phyloP scores from a whole-genome alignment of 108 stramenopile species.

The Bacterosira constricta region DNA sequence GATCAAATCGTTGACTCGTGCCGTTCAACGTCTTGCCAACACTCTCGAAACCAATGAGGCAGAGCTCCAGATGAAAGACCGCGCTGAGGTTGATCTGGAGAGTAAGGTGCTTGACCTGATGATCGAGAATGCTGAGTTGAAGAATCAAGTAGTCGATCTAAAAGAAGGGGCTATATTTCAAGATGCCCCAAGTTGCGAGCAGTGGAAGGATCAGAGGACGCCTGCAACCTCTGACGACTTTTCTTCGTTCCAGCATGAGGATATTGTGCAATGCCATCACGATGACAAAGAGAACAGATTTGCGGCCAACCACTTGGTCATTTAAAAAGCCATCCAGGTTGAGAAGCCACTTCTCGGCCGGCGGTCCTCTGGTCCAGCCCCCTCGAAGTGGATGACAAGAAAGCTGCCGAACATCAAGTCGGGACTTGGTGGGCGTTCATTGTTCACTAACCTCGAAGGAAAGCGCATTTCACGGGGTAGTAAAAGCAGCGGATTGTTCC shows the following conservation, averaged over 20 bases:
- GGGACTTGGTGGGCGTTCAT: background rate
- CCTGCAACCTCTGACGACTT: background rate
- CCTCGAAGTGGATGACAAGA: too few species aligned
- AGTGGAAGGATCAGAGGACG: background rate
- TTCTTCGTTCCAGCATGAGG: too few species aligned
- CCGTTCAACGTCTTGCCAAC: conserved; percentile 16
- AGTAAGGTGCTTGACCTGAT: conserved; percentile 1
- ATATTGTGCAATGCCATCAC: too few species aligned
- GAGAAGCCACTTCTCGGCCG: background rate
- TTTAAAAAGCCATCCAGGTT: background rate
- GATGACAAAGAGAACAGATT: background rate
- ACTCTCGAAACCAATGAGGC: conserved; percentile 20
- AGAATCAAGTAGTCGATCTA: background rate
- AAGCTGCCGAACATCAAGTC: background rate
- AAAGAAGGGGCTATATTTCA: background rate
- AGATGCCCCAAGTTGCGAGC: background rate
- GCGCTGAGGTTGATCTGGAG: conserved; percentile 11
- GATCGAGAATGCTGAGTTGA: conserved; percentile 13
- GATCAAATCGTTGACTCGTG: conserved; percentile 17
- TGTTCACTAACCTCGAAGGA: too few species aligned
- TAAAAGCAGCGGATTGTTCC: background rate
- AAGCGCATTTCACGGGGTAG: too few species aligned
- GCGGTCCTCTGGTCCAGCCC: background rate
- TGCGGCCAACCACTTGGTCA: background rate
- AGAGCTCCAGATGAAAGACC: conserved; percentile 8